Evolutionary conservation across 805 yeast species (phyloP), one percentile per base, ranked within the genome.

Genomic region (Alloascoidea africana): DNA sequence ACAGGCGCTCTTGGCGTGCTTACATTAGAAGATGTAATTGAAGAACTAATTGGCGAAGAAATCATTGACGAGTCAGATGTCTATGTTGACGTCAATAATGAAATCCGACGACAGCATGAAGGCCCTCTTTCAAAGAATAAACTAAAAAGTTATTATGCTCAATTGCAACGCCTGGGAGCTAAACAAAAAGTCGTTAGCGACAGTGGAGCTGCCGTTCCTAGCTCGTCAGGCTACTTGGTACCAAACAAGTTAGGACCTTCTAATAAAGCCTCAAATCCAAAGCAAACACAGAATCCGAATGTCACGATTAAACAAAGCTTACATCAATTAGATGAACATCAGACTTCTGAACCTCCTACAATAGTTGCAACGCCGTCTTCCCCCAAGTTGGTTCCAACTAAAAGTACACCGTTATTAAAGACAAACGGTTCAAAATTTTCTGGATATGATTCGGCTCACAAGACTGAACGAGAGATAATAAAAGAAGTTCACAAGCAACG

Each of bases 1-100:
- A 44, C 52, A 5, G 91, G 91, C 15, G 82, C 87, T 0, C 51
- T 73, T 36, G 93, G 93, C 48, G 82, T 81, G 8, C 59, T 81
- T 32, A 81, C 93, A 1, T 58, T 81, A 44, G 93, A 81, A 55
- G 93, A 81, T 51, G 89, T 81, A 14, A 81, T 81, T 50, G 93
- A 81, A 53, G 93, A 81, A 53, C 62, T 81, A 46, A 80, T 81
- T 50, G 91, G 91, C 34, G 89, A 81, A 54, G 93, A 81, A 52
- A 81, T 81, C 49, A 82, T 81, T 34, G 93, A 81, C 50, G 93
- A 81, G 54, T 69, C 77, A 18, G 93, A 81, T 52, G 89, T 81
- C 23, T 78, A 79, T 49, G 65, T 79, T 41, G 89, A 80, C 55
- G 70, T 79, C 45, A 75, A 78, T 53, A 76, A 75, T 42, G 74